Base-by-base conservation (phyloP, 371 early-diverging fungal genomes). In the Actinomortierella wolfii region DNA sequence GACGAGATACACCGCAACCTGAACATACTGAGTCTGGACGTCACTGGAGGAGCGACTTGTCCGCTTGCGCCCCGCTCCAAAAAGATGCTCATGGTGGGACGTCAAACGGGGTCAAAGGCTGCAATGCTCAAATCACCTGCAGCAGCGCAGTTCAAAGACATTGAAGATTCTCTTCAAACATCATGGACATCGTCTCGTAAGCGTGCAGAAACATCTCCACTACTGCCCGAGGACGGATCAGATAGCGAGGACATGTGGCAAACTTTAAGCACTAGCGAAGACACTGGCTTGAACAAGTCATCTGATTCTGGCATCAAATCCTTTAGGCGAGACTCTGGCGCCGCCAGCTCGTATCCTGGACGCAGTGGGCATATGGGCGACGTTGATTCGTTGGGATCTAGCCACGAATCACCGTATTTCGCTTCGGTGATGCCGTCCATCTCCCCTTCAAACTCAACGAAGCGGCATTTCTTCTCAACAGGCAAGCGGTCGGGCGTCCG, bases 1-100 rank as follows among this genome's bases (percentile, higher is more conserved):
- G 70, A 70, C 29, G 70, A 70, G 54, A 70, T 70, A 29, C 70
- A 70, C 29, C 70, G 70, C 8, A 60, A 59, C 41, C 65, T 70
- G 23, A 64, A 70, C 49, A 13, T 64, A 2, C 54, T 70, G n/a
- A 70, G 61, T 46, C 23, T 70, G 50, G 70, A 70, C 40, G 49
- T 70, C 6, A 70, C 61, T 3, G 70, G 70, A 49, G 64, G 70
- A 46, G 64, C 70, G 0, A 64, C 70, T 2, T 70, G 70, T 44
- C 61, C 61, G 17, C 60, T 70, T 15, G 70, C 70, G 2, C 70
- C 70, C 2, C 64, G 60, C 45, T 64, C 70, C 3, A 70, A 70
- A 49, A 64, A 25, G 39, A 61, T 64, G 57, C 65, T 64, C 14
- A 34, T 11, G 34, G 11, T 34, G 34, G 70, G 70, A 47, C 60